Percentiles rank a stretch among this genome's conserved stretches.
Evolutionary conservation across 2,329 filamentous ascomycete genomes (phyloP).

Genomic region (Arthrobotrys sinensis): DNA sequence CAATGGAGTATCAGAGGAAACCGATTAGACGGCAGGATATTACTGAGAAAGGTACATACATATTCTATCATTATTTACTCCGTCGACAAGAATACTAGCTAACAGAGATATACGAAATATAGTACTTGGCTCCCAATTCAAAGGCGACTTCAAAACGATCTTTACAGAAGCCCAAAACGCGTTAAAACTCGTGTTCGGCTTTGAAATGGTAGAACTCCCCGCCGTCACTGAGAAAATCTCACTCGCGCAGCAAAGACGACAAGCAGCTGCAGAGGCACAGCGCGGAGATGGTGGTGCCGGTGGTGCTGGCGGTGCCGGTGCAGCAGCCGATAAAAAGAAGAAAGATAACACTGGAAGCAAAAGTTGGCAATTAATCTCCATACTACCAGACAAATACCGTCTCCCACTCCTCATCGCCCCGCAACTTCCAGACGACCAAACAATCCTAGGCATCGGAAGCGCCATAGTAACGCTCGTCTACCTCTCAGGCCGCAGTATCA

Average conservation of each 20-base stretch:
- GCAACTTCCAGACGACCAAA: slow-evolving; percentile 81
- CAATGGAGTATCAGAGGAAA: slow-evolving; percentile 76
- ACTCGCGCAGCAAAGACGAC: slow-evolving; percentile 69
- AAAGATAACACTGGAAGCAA: slow-evolving; percentile 71
- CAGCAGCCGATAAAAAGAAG: slow-evolving; percentile 69
- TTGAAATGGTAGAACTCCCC: slow-evolving; percentile 90
- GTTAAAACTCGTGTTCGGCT: slow-evolving; percentile 83
- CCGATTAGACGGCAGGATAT: slow-evolving; percentile 76
- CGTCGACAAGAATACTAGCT: background rate
- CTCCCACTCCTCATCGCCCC: slow-evolving; percentile 77
- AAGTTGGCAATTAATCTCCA: slow-evolving; percentile 83
- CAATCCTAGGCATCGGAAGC: slow-evolving; percentile 85
- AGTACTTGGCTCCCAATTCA: slow-evolving; percentile 80
- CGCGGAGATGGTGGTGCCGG: slow-evolving; percentile 24
- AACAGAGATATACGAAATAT: slow-evolving; percentile 4
- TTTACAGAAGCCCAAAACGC: slow-evolving; percentile 83
- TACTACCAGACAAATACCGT: slow-evolving; percentile 79
- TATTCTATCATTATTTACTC: slow-evolving; percentile 61
- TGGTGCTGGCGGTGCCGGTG: background rate
- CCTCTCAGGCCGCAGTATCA: slow-evolving; percentile 80
- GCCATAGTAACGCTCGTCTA: slow-evolving; percentile 83
- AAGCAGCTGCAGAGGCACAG: slow-evolving; percentile 64
- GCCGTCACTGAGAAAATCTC: slow-evolving; percentile 78
- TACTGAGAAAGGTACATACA: slow-evolving; percentile 74
- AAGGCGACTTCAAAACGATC: slow-evolving; percentile 79